Conservation (phyloP, 164 flowering plant genomes). For the Stephania yunnanensis region DNA sequence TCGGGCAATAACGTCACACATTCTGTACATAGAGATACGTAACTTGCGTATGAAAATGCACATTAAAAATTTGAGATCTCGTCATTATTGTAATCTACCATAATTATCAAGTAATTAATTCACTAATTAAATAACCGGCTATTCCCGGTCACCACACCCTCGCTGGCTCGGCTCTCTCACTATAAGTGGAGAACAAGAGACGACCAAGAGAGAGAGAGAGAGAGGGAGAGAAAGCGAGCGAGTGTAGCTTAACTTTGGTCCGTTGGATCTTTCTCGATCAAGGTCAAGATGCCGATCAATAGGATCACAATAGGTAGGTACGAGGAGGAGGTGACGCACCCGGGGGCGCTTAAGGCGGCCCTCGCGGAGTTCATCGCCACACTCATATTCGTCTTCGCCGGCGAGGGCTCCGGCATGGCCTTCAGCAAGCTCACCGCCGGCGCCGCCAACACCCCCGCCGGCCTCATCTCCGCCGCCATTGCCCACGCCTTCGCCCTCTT, state of each 20-base stretch:
- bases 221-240: neutral
- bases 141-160: slow-evolving; percentile 1
- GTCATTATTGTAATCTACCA: too few species aligned
- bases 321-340: slow-evolving; percentile 29
- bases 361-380: slow-evolving; percentile 45
- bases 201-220: slow-evolving; percentile 5
- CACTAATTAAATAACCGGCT: slow-evolving; percentile 2
- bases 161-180: neutral
- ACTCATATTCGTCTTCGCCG: slow-evolving; percentile 52
- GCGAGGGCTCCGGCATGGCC: slow-evolving; percentile 51
- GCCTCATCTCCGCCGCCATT: slow-evolving; percentile 29
- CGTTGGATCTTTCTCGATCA: neutral
- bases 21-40: too few species aligned
- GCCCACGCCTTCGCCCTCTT: slow-evolving; percentile 45
- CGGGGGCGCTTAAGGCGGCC: slow-evolving; percentile 35
- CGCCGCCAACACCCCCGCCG: slow-evolving; percentile 27
- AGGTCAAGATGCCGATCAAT: slow-evolving; percentile 24
- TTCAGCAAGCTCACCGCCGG: slow-evolving; percentile 28
- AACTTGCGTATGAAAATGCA: too few species aligned
- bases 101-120: too few species aligned
- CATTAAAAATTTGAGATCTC: too few species aligned
- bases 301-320: slow-evolving; percentile 31
- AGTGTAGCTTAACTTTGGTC: neutral
- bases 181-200: slow-evolving; percentile 11
- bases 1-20: too few species aligned